Evolutionary conservation across 164 flowering plant species (phyloP).

Genomic region (Stephania cephalantha): DNA sequence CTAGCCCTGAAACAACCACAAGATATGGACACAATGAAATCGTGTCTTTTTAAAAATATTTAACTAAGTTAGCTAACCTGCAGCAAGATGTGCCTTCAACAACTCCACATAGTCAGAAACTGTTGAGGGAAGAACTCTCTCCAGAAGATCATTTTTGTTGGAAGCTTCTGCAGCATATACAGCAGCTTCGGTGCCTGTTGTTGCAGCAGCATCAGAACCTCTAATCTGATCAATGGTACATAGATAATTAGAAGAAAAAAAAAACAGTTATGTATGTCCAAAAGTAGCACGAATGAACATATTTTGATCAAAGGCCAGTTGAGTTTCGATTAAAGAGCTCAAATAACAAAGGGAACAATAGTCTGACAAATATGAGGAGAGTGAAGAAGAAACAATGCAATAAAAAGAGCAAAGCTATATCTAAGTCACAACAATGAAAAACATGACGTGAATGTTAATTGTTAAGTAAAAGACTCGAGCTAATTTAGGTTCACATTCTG

Average conservation of each 20-base stretch:
- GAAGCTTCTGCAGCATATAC: constrained; percentile 96
- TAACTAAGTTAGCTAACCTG: constrained; percentile 44
- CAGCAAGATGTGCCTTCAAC: constrained; percentile 78
- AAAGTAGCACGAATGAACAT: neutral
- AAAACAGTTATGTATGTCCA: neutral
- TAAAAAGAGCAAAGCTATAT: neutral
- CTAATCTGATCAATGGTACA: constrained; percentile 43
- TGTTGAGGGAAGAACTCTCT: constrained; percentile 74
- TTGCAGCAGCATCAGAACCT: constrained; percentile 89
- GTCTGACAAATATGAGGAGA: neutral
- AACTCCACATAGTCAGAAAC: constrained; percentile 71
- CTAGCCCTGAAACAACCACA: constrained; percentile 52
- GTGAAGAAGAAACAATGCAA: neutral
- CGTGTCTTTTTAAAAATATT: neutral
- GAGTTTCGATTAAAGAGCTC: neutral
- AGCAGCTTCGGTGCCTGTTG: constrained; percentile 81
- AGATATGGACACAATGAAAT: constrained; percentile 5
- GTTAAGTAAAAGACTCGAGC: neutral
- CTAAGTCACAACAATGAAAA: neutral
- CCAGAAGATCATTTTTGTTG: constrained; percentile 78
- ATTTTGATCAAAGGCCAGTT: neutral
- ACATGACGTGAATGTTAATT: neutral
- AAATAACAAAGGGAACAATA: neutral
- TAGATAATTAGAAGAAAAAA: constrained; percentile 1
- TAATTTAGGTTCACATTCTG: neutral